Evolutionary conservation across 75 land plant species (phyloP), one percentile per base, ranked within the genome.

Genomic region (Cupressus sempervirens): DNA sequence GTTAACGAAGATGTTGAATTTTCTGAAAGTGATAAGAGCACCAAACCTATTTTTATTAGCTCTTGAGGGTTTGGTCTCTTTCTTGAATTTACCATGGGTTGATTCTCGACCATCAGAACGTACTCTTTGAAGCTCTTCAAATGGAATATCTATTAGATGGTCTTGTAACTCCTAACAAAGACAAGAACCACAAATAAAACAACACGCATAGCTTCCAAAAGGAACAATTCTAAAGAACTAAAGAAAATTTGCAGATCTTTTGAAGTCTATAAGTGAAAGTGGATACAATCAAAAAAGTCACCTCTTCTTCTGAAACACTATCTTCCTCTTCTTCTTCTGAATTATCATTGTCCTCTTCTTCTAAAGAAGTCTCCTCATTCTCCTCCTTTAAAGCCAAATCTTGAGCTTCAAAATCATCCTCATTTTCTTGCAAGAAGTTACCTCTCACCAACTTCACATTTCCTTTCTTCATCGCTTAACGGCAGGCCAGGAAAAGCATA

Each of bases 111-210:
- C 91, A 81, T 70, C 83, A 70, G 90, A 76, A 30, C 85, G 85
- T 38, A 86, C 90, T 87, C 85, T 80, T 32, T 89, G 91, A 16
- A 89, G 89, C 38, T 76, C 80, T 74, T 89, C 91, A 83, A 89
- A 89, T 52, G 91, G 89, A 56, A 89, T 80, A 87, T 87, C 90
- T 50, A 89, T 89, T 35, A 89, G 86, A 54, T 88, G 84, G 58
- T 65, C 84, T 88, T 82, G 81, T 40, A 89, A 73, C 53, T 85
- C 90, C 83, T 81, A 30, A 81, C 32, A 48, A 46, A 12, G 23
- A 32, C 41, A 76, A 40, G 40, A 74, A 74, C 14, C 7, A 14
- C 41, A 38, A 13, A 76, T 76, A 11, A 76, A 20, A 40, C 20
- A 20, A 40, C 45, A 40, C 0, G 45, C 18, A 41, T 18, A 76